Conservation (phyloP, 1,139 yeast genomes). For the Scheffersomyces lignicola region DNA sequence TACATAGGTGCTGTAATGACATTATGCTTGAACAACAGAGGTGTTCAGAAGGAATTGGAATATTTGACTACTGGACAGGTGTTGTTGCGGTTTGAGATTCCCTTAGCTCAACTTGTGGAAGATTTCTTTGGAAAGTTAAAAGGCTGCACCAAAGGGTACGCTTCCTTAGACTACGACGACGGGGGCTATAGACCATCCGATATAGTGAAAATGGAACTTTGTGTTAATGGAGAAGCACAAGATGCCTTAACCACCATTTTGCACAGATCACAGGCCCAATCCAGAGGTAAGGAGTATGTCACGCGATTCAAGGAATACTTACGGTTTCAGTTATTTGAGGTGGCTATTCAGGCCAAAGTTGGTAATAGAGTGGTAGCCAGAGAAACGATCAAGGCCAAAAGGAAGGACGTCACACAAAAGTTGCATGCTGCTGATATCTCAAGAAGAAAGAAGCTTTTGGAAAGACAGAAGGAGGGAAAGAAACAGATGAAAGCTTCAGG, state of each 20-base stretch:
- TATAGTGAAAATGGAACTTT: conserved; percentile 80
- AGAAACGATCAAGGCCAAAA: conserved; percentile 88
- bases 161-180: conserved; percentile 92
- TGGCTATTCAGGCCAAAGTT: conserved; percentile 90
- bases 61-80: conserved; percentile 83
- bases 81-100: conserved; percentile 73
- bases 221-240: conserved; percentile 86
- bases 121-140: conserved; percentile 93
- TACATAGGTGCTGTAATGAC: conserved; percentile 85
- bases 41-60: conserved; percentile 76
- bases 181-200: conserved; percentile 81
- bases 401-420: conserved; percentile 90
- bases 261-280: conserved; percentile 76
- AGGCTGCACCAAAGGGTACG: conserved; percentile 89
- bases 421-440: conserved; percentile 93
- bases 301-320: conserved; percentile 76
- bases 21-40: conserved; percentile 81
- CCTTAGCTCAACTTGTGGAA: conserved; percentile 87
- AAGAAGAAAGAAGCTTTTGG: conserved; percentile 82
- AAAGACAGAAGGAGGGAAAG: conserved; percentile 92
- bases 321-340: conserved; percentile 83
- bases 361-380: conserved; percentile 81
- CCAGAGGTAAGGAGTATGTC: conserved; percentile 80
- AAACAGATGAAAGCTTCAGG: conserved; percentile 81
- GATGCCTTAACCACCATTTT: conserved; percentile 92